phyloP scores from a whole-genome alignment of 1,284 basidiomycete species.

The Ustilago bromivora region DNA sequence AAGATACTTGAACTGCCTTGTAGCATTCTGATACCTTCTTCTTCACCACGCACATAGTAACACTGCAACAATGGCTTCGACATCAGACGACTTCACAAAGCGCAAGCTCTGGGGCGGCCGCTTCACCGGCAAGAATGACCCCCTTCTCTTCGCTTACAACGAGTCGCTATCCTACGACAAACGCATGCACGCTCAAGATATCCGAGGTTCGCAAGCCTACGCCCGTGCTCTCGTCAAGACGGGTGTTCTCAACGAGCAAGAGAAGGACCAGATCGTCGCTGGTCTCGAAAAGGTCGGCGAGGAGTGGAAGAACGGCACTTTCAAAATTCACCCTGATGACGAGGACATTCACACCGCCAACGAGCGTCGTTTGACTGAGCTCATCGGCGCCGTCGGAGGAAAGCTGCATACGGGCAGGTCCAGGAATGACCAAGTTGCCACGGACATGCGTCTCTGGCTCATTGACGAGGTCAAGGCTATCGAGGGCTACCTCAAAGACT shows the following conservation, averaged over 20 bases:
- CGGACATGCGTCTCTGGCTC: constrained; percentile 96
- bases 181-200: constrained; percentile 91
- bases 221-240: constrained; percentile 84
- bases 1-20: neutral
- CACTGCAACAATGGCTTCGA: constrained; percentile 30
- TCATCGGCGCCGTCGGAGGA: constrained; percentile 78
- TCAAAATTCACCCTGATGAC: constrained; percentile 76
- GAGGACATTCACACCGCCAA: constrained; percentile 99
- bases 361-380: constrained; percentile 90
- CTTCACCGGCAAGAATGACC: constrained; percentile 68
- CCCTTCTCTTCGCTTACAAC: constrained; percentile 67
- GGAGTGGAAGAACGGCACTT: constrained; percentile 78
- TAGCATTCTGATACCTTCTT: neutral
- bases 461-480: constrained; percentile 82
- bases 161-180: constrained; percentile 90
- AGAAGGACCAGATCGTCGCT: constrained; percentile 77
- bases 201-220: constrained; percentile 94
- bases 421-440: constrained; percentile 97
- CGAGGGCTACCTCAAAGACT: constrained; percentile 79
- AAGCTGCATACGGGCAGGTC: constrained; percentile 88
- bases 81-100: constrained; percentile 65
- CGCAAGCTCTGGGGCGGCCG: constrained; percentile 69
- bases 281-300: constrained; percentile 83
- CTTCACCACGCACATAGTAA: neutral
- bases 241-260: constrained; percentile 82